Evolutionary conservation across 768 basidiomycete species (phyloP).

Genomic region (Polyporus arcularius): DNA sequence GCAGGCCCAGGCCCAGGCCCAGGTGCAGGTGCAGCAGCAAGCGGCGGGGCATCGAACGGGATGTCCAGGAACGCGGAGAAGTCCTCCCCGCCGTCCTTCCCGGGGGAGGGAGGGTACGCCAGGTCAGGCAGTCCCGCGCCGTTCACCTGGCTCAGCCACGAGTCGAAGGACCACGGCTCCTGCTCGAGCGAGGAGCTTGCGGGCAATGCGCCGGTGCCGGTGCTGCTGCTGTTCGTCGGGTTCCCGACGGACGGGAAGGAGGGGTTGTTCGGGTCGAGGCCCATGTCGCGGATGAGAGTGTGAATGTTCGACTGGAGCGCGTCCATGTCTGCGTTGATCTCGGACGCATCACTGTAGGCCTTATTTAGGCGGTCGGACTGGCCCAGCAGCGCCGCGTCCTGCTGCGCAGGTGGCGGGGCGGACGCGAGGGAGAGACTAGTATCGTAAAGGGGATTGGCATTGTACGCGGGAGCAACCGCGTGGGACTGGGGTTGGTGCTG

Average conservation of each 20-base stretch:
- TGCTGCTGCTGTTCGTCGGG: no score
- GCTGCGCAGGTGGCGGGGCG: background rate
- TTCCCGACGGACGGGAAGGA: conserved; percentile 4
- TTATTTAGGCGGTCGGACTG: conserved; percentile 48
- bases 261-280: conserved; percentile 51
- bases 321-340: conserved; percentile 74
- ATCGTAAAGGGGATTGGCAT: background rate
- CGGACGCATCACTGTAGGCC: conserved; percentile 58
- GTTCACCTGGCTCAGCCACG: conserved; percentile 10
- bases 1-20: background rate
- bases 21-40: background rate
- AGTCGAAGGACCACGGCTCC: conserved; percentile 9
- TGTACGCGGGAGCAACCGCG: conserved; percentile 12
- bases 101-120: conserved; percentile 22
- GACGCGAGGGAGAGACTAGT: background rate
- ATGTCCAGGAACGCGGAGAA: conserved; percentile 44
- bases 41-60: conserved; percentile 20
- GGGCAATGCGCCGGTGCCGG: background rate
- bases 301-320: conserved; percentile 68
- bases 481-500: conserved; percentile 28
- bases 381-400: conserved; percentile 30
- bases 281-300: conserved; percentile 69
- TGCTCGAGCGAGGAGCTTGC: background rate
- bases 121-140: background rate
- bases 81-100: conserved; percentile 33